Conservation (phyloP, 2,329 filamentous ascomycete species). For the Paracamarosporium sp. region DNA sequence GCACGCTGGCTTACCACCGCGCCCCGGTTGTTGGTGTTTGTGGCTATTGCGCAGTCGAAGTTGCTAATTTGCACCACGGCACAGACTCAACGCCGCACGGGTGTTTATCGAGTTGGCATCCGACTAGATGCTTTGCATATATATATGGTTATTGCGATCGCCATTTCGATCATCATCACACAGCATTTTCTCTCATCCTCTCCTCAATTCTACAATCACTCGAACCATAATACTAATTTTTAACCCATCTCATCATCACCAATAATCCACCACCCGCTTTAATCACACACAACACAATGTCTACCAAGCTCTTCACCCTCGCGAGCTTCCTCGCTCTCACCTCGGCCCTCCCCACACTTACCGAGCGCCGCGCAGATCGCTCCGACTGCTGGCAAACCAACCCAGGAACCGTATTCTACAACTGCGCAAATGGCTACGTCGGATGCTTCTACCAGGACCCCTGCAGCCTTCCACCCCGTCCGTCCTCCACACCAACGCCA, state of each 20-base stretch:
- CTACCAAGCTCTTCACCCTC: constrained; percentile 9
- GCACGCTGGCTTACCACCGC: neutral
- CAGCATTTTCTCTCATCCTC: neutral
- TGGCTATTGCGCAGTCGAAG: neutral
- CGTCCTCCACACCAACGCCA: neutral
- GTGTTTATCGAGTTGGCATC: neutral
- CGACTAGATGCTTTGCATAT: neutral
- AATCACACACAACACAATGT: constrained; percentile 5
- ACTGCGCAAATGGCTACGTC: constrained; percentile 10
- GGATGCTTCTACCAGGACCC: constrained; percentile 10
- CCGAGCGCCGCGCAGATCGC: neutral
- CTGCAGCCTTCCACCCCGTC: neutral
- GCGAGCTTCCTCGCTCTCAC: constrained; percentile 5
- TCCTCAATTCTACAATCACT: too few relatives aligned
- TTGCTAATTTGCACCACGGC: neutral
- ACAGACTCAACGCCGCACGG: constrained; percentile 1
- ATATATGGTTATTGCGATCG: neutral
- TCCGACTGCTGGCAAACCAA: constrained; percentile 1
- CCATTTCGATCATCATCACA: neutral
- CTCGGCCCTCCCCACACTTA: constrained; percentile 2
- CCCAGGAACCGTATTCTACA: constrained; percentile 9
- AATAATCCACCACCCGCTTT: neutral
- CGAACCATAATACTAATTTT: neutral
- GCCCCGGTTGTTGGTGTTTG: neutral
- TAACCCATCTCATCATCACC: neutral